These are phyloP conservation scores for Eutrema heterophyllum DNA, from an alignment of 345 rosid species.

Conservation along the genomic window DNA sequence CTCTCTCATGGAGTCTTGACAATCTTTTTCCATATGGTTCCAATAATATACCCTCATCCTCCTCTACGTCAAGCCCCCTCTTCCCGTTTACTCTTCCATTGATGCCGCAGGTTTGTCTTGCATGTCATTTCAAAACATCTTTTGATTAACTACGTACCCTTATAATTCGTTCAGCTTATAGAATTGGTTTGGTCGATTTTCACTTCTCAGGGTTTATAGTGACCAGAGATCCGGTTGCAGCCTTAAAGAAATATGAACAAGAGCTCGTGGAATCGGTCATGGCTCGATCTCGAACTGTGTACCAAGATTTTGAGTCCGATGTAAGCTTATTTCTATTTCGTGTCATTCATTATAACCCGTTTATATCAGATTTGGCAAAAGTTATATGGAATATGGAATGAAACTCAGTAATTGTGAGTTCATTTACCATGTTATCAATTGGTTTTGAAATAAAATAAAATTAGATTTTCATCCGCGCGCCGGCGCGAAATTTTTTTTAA, in stretches of 20 bases:
- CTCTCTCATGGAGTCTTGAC: slow-evolving; percentile 75
- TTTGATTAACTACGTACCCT: not conserved
- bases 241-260: slow-evolving; percentile 47
- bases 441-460: too few relatives aligned
- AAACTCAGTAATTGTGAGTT: too few relatives aligned
- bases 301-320: slow-evolving; percentile 30
- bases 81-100: slow-evolving; percentile 52
- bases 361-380: too few relatives aligned
- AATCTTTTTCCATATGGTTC: slow-evolving; percentile 45
- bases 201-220: slow-evolving; percentile 61
- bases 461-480: too few relatives aligned
- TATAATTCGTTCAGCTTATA: not conserved
- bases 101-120: slow-evolving; percentile 54
- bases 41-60: slow-evolving; percentile 48
- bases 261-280: slow-evolving; percentile 62
- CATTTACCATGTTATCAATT: too few relatives aligned
- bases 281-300: slow-evolving; percentile 67
- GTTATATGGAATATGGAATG: too few relatives aligned
- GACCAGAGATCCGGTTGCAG: slow-evolving; percentile 40
- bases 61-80: slow-evolving; percentile 80
- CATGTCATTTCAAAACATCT: not conserved
- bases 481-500: too few relatives aligned
- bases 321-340: not conserved
- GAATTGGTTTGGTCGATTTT: slow-evolving; percentile 7
- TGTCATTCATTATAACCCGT: not conserved